Conservation (phyloP, 2,329 filamentous ascomycete genomes). For the Neonectria ditissima region DNA sequence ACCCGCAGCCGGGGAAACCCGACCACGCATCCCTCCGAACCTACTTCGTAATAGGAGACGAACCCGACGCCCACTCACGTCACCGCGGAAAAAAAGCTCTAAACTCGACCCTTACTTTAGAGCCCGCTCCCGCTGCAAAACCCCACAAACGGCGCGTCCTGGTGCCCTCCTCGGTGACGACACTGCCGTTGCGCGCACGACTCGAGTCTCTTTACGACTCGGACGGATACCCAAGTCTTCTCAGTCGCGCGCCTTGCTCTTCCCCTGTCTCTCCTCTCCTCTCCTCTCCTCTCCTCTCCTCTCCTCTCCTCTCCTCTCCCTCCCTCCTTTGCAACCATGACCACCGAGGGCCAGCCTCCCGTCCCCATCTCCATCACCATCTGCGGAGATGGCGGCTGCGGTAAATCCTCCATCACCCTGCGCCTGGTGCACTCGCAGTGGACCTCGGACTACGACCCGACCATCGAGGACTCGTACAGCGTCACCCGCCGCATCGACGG, state of each 20-base stretch:
- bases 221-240: neutral
- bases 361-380: conserved; percentile 81
- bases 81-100: conserved; percentile 20
- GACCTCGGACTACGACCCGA: conserved; percentile 86
- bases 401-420: conserved; percentile 87
- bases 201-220: neutral
- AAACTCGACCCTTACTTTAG: conserved; percentile 19
- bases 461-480: conserved; percentile 86
- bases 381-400: conserved; percentile 86
- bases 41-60: neutral
- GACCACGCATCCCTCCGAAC: neutral
- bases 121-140: conserved; percentile 23
- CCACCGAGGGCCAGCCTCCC: conserved; percentile 48
- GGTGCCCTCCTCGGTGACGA: conserved; percentile 22
- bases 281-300: too few relatives aligned
- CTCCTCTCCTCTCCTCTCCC: too few relatives aligned
- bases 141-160: conserved; percentile 34
- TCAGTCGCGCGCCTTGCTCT: neutral
- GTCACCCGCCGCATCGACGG: conserved; percentile 85
- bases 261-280: too few relatives aligned
- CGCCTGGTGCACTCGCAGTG: conserved; percentile 85
- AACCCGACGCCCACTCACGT: conserved; percentile 1
- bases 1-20: neutral
- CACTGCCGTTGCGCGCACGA: conserved; percentile 17
- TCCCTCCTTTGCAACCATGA: conserved; percentile 27